Base-by-base conservation (phyloP, 2,329 filamentous ascomycete species). In the Lecanicillium sp. region DNA sequence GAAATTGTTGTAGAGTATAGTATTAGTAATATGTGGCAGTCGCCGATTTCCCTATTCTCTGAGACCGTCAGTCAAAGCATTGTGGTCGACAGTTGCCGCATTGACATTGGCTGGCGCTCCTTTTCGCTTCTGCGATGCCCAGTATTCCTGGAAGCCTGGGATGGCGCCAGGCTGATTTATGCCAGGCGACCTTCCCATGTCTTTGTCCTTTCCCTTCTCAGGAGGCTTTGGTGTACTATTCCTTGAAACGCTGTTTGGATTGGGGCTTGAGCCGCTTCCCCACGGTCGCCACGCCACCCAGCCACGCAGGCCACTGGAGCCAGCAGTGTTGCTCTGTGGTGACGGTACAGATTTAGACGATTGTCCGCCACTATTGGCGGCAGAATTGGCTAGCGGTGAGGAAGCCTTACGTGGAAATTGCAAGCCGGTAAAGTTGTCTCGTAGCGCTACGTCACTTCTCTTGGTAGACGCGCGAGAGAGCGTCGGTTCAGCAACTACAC, bases 161-260 rank as follows among this genome's bases (percentile, higher is more conserved):
- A 92, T 81, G 0, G 77, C 70, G 0, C 85, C 85, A 2, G 75
- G 71, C 54, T 90, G 85, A 51, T 92, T 92, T 53, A 92, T 86
- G 0, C 85, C 85, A 2, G 83, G 75, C 4, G 73, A 61, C 31
- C 85, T 69, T 31, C 64, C 65, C 25, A 62, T 38, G 9, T 63
- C 59, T 41, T 50, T 60, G 42, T 62, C 47, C 29, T 49, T 46
- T 36, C 56, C 45, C 28, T 48, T 53, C 5, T 18, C 17, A 17
- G 19, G 9, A 4, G 29, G 29, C 7, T 42, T 40, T 14, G 46
- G 32, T 35, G 44, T 22, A 41, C 33, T 32, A 18, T 16, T 17
- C 35, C 35, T 35, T 28, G 29, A 13, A 20, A 40, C 4, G 33
- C n/a, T 15, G 20, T 29, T 13, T 29, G 34, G 37, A 15, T 40